Evolutionary conservation across 2,329 filamentous ascomycete genomes (phyloP), one percentile per base, ranked within the genome.

Genomic region (Calonectria henricotiae): DNA sequence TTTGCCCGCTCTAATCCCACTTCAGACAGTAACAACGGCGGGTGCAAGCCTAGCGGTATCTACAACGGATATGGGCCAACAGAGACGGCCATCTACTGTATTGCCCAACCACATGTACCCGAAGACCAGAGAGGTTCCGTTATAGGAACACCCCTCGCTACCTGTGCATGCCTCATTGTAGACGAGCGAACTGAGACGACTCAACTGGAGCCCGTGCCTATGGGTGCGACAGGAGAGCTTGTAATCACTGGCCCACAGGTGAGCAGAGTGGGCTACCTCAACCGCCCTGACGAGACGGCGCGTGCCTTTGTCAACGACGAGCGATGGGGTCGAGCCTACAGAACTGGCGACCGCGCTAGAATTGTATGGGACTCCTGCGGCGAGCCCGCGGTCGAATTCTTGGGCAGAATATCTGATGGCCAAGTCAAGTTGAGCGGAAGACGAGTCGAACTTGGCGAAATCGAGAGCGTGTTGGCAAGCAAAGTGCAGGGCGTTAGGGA

Each of bases 391-490:
- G 20, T 55, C n/a, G 51, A 55, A 55, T 55, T 55, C 51, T 12
- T 55, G 20, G 51, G 51, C 4, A 55, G 51, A 25, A 25, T 55
- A 37, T 55, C 51, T 7, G 51, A 55, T 17, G 51, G 39, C 5
- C 51, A 55, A 11, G 51, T 55, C 11, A 55, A 55, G 51, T n/a
- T 55, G 12, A 55, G 51, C 11, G 51, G 51, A 55, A 13, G 51
- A 13, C 51, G 51, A 4, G 51, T 55, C n/a, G 51, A 55, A n/a
- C 20, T 55, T 12, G 51, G 51, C 3, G 51, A 55, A n/a, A 39
- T 55, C 17, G 51, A 55, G 17, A 39, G 32, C 20, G 51, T 39
- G 8, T n/a, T 55, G 6, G 32, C 32, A 3, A 55, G 51, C 5
- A 55, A 25, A 25, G 51, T 55, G 1, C 6, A 39, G 12, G 32